These are phyloP conservation scores for Vaccinium corymbosum DNA, from an alignment of 148 eudicot species.

Conservation along the genomic window DNA sequence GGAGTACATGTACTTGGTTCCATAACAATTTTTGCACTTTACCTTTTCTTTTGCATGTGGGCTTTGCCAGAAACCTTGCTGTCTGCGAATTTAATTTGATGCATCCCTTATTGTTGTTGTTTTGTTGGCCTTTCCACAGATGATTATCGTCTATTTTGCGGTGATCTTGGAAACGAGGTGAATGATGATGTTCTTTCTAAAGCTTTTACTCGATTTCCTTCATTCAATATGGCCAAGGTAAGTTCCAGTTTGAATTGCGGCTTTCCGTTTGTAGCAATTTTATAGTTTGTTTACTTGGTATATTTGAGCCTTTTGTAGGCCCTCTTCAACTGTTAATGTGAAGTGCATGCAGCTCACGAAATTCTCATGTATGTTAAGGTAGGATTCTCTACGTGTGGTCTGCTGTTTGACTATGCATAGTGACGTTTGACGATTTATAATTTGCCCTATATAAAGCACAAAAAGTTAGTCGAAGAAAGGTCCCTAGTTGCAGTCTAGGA, in stretches of 20 bases:
- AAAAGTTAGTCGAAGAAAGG: background rate
- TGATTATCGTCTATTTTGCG: constrained; percentile 84
- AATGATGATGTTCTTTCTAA: constrained; percentile 89
- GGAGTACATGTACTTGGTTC: background rate
- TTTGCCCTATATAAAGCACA: background rate
- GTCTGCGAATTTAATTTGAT: background rate
- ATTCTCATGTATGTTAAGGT: constrained; percentile 14
- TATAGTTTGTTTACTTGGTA: constrained; percentile 11
- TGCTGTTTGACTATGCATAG: constrained; percentile 11
- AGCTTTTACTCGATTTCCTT: constrained; percentile 81
- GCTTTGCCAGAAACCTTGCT: background rate
- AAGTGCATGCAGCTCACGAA: constrained; percentile 21
- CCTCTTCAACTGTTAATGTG: constrained; percentile 25
- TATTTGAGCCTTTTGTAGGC: constrained; percentile 28
- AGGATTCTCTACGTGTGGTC: constrained; percentile 10
- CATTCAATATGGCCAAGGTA: constrained; percentile 85
- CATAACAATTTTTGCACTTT: background rate
- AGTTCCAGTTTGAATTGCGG: constrained; percentile 21
- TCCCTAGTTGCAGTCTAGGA: background rate
- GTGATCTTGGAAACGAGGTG: constrained; percentile 94
- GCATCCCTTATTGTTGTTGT: background rate
- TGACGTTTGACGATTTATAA: background rate
- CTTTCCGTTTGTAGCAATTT: background rate
- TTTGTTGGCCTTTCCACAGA: constrained; percentile 39
- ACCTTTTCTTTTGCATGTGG: background rate